Conservation (phyloP, 2,329 filamentous ascomycete species). For the Rugonectria rugulosa region DNA sequence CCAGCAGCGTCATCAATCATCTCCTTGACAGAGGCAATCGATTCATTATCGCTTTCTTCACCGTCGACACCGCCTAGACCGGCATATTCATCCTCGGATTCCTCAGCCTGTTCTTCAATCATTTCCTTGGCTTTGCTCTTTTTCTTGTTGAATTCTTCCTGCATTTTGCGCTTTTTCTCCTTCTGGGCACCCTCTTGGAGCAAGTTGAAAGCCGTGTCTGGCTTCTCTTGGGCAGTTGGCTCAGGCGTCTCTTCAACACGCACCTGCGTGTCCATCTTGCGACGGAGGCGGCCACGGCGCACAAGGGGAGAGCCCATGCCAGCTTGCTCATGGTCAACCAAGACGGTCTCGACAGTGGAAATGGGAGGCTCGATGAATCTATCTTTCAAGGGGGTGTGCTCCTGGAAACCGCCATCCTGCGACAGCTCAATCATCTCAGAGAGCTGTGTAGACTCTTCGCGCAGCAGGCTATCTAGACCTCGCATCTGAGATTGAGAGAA, state of each 20-base stretch:
- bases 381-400: conserved; percentile 74
- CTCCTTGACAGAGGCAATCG: conserved; percentile 74
- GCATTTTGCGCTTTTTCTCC: conserved; percentile 59
- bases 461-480: conserved; percentile 64
- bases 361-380: conserved; percentile 70
- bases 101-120: conserved; percentile 92
- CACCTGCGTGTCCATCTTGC: conserved; percentile 46
- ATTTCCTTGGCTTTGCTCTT: conserved; percentile 87
- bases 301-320: conserved; percentile 71
- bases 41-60: conserved; percentile 80
- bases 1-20: conserved; percentile 90
- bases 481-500: conserved; percentile 68
- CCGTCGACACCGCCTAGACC: conserved; percentile 90
- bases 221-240: conserved; percentile 24
- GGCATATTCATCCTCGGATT: conserved; percentile 98
- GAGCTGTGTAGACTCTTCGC: conserved; percentile 63
- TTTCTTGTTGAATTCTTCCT: conserved; percentile 78
- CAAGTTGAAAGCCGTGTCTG: conserved; percentile 67
- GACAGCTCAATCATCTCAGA: conserved; percentile 78
- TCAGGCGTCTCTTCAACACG: conserved; percentile 31
- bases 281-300: conserved; percentile 63
- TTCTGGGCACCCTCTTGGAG: conserved; percentile 72
- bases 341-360: conserved; percentile 76
- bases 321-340: conserved; percentile 50
- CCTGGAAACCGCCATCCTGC: conserved; percentile 80